Conservation (phyloP, 2,329 filamentous ascomycete species). For the Sordariomycetes sp. region DNA sequence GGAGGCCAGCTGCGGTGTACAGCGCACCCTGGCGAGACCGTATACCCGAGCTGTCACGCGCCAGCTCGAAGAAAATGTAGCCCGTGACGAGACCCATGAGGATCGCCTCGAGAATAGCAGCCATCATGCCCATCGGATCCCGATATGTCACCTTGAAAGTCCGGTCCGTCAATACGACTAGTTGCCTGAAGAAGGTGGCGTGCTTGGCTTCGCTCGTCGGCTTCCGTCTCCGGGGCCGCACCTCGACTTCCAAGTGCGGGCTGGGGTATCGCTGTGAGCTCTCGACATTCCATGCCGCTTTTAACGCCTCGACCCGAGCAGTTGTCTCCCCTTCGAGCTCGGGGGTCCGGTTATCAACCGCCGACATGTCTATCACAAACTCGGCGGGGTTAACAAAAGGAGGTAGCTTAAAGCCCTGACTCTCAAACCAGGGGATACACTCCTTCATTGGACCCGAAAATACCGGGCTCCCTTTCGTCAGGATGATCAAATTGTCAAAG, state of each 20-base stretch:
- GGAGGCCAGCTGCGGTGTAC: constrained; percentile 57
- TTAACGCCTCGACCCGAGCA: constrained; percentile 46
- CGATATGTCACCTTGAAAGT: constrained; percentile 60
- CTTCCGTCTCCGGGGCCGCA: constrained; percentile 3
- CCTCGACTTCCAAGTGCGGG: background rate
- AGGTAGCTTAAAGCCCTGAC: constrained; percentile 46
- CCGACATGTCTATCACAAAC: constrained; percentile 60
- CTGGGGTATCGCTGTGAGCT: constrained; percentile 13
- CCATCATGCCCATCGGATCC: constrained; percentile 65
- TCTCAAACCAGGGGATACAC: constrained; percentile 51
- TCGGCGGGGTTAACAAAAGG: constrained; percentile 69
- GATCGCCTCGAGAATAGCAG: constrained; percentile 55
- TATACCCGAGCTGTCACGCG: constrained; percentile 55
- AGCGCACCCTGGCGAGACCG: constrained; percentile 60
- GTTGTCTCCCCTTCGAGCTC: constrained; percentile 49
- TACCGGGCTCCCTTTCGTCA: constrained; percentile 54
- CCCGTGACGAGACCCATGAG: constrained; percentile 59
- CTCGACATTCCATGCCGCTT: constrained; percentile 40
- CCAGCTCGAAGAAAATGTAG: constrained; percentile 57
- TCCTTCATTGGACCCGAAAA: constrained; percentile 48
- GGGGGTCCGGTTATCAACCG: constrained; percentile 56
- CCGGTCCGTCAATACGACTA: constrained; percentile 51
- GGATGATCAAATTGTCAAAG: constrained; percentile 58
- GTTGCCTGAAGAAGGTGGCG: constrained; percentile 47
- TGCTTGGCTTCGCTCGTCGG: constrained; percentile 17